Evolutionary conservation across 306 rosid genomes (phyloP).

Genomic region (Vicia villosa): DNA sequence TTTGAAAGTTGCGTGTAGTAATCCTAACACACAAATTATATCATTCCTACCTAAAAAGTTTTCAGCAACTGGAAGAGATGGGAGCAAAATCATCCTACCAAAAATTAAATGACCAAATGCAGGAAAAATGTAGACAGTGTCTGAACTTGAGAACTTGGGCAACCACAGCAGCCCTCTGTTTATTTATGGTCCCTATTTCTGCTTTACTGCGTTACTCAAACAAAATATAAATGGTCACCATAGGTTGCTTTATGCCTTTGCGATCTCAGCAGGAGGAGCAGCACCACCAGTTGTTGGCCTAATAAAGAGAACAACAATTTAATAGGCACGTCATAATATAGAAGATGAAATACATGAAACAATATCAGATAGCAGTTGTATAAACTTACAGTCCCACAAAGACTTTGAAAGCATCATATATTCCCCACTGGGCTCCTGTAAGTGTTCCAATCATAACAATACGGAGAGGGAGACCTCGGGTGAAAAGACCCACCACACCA

Average conservation of each 20-base stretch:
- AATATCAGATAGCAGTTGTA: slow-evolving; percentile 5
- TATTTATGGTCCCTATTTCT: slow-evolving; percentile 57
- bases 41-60: slow-evolving; percentile 49
- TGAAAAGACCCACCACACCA: slow-evolving; percentile 77
- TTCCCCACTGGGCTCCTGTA: slow-evolving; percentile 98
- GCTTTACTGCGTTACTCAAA: slow-evolving; percentile 37
- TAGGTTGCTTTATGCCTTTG: slow-evolving; percentile 35
- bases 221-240: slow-evolving; percentile 37
- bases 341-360: background rate
- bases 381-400: slow-evolving; percentile 86
- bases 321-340: background rate
- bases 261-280: slow-evolving; percentile 51
- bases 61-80: slow-evolving; percentile 57
- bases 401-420: slow-evolving; percentile 95
- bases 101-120: slow-evolving; percentile 34
- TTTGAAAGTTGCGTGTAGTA: slow-evolving; percentile 38
- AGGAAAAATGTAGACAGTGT: slow-evolving; percentile 46
- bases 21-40: slow-evolving; percentile 49
- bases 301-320: slow-evolving; percentile 28
- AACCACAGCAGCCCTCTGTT: slow-evolving; percentile 48
- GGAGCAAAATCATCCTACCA: slow-evolving; percentile 78
- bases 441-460: slow-evolving; percentile 97
- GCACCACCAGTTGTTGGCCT: slow-evolving; percentile 98
- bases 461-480: slow-evolving; percentile 98
- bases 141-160: slow-evolving; percentile 45